Conservation (phyloP, 768 basidiomycete species). For the Rhodosporidiobolus odoratus region DNA sequence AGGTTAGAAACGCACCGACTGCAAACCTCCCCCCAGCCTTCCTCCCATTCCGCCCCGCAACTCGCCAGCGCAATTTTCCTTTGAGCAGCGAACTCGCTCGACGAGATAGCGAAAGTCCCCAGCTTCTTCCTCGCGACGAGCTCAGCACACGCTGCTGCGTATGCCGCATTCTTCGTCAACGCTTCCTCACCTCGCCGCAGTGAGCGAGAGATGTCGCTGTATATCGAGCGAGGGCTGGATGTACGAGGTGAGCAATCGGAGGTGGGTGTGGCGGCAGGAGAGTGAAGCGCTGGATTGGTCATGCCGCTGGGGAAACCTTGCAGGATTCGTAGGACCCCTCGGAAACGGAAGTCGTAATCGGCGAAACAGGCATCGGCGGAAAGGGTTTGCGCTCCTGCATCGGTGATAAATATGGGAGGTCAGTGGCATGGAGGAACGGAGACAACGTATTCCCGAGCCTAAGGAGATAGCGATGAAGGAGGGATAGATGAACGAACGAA, state of each 20-base stretch:
- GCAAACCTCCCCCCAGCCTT: conserved; percentile 23
- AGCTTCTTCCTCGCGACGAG: conserved; percentile 22
- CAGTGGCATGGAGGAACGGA: not conserved
- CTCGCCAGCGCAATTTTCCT: conserved; percentile 31
- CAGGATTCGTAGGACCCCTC: conserved; percentile 37
- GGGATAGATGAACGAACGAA: not conserved
- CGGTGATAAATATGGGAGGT: not conserved
- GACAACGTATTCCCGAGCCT: not conserved
- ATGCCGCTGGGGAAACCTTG: conserved; percentile 33
- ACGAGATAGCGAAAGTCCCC: conserved; percentile 26
- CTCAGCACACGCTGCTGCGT: conserved; percentile 20
- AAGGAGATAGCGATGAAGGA: too few relatives aligned
- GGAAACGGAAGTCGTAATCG: conserved; percentile 40
- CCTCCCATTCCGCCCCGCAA: conserved; percentile 37
- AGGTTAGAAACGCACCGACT: conserved; percentile 2
- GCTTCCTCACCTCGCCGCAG: conserved; percentile 31
- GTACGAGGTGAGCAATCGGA: not conserved
- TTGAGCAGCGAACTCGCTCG: conserved; percentile 14
- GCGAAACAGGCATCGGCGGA: conserved; percentile 29
- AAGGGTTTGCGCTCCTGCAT: conserved; percentile 25
- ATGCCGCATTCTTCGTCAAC: conserved; percentile 21
- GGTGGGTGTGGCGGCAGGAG: not conserved
- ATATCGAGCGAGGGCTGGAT: conserved; percentile 19
- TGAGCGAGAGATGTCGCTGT: conserved; percentile 23
- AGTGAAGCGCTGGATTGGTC: not conserved